These are phyloP conservation scores for Colletotrichum sp. DNA, from an alignment of 2,329 filamentous ascomycete species.

Conservation along the genomic window DNA sequence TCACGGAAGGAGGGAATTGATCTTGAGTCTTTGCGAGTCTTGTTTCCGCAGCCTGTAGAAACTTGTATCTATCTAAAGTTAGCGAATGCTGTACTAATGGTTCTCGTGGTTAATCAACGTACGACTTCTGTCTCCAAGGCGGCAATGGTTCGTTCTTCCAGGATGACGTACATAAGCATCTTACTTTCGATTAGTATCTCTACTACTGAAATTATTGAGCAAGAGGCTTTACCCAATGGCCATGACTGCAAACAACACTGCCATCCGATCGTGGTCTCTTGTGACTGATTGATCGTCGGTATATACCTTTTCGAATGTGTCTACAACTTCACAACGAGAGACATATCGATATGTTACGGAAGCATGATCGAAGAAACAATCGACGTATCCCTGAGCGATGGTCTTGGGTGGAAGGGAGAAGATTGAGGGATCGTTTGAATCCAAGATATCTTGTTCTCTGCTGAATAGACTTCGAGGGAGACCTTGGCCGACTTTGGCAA, in stretches of 20 bases:
- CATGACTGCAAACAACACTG: not conserved
- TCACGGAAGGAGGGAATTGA: not conserved
- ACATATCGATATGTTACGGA: not conserved
- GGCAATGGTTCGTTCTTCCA: not conserved
- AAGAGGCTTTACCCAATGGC: not conserved
- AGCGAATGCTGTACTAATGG: not conserved
- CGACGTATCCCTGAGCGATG: not conserved
- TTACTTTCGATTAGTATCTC: not conserved
- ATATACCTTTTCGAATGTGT: not conserved
- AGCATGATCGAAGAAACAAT: not conserved
- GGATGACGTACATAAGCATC: not conserved
- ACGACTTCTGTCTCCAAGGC: not conserved
- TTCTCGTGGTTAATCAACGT: not conserved
- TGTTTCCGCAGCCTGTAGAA: not conserved
- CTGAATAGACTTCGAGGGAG: not conserved
- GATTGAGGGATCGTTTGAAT: not conserved
- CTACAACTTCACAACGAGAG: not conserved
- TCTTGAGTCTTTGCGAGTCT: not conserved
- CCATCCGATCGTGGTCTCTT: not conserved
- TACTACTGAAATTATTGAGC: accelerated
- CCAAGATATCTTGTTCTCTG: not conserved
- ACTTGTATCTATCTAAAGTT: not conserved
- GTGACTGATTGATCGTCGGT: not conserved
- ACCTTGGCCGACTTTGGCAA: not conserved
- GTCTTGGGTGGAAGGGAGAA: not conserved